phyloP scores from a whole-genome alignment of 2,329 filamentous ascomycete genomes.

The Cladosporium phlei region DNA sequence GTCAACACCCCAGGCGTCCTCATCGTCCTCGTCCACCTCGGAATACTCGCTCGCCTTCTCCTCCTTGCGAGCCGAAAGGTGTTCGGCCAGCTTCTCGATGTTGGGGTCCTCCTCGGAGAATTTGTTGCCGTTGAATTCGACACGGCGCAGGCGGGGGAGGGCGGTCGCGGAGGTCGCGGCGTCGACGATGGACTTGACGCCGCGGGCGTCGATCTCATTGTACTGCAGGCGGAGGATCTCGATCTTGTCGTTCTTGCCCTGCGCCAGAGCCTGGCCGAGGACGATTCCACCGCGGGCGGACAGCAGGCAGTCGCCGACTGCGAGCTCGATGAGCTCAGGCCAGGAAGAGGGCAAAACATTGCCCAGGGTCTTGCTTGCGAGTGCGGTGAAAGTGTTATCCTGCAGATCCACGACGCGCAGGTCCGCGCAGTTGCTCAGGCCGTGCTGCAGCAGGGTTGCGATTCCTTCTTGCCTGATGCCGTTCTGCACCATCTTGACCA shows the following conservation, averaged over 20 bases:
- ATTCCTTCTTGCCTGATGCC: conserved; percentile 94
- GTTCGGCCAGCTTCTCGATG: conserved; percentile 61
- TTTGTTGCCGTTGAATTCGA: conserved; percentile 95
- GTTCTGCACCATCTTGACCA: conserved; percentile 97
- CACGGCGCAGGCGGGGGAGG: conserved; percentile 72
- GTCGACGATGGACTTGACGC: conserved; percentile 64
- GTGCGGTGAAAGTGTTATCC: conserved; percentile 91
- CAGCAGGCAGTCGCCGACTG: conserved; percentile 82
- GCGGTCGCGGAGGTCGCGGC: conserved; percentile 55
- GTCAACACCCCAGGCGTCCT: conserved; percentile 81
- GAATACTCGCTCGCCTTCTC: conserved; percentile 49
- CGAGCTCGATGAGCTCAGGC: conserved; percentile 73
- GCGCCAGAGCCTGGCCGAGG: conserved; percentile 66
- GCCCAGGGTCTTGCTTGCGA: conserved; percentile 73
- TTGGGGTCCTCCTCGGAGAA: conserved; percentile 79
- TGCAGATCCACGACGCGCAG: conserved; percentile 83
- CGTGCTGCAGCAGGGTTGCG: conserved; percentile 70
- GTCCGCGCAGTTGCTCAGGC: conserved; percentile 63
- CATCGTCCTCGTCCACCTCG: conserved; percentile 60
- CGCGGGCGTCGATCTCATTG: conserved; percentile 83
- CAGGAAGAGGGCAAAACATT: conserved; percentile 65
- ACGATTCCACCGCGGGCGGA: conserved; percentile 70
- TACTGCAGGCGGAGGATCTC: conserved; percentile 81
- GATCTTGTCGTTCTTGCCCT: conserved; percentile 73
- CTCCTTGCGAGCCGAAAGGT: conserved; percentile 50